Percentiles rank a stretch among this genome's conserved stretches.
Conservation (phyloP, 2,329 filamentous ascomycete species). For the Zymoseptoria pseudotritici region DNA sequence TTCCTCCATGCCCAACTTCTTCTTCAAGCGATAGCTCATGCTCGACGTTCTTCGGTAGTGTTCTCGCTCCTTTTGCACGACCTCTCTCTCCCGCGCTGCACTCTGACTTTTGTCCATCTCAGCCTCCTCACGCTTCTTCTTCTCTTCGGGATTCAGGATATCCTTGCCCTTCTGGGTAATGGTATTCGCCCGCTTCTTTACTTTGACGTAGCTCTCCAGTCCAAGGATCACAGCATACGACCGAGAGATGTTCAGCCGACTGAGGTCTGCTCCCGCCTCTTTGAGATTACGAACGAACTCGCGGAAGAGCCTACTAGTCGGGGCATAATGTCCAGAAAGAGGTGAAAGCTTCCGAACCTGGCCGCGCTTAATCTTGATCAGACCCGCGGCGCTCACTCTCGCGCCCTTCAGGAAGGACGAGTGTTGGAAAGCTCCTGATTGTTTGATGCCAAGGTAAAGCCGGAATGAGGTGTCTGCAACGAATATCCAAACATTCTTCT, state of each 20-base stretch:
- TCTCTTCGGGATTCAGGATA: constrained; percentile 54
- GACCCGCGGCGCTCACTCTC: constrained; percentile 72
- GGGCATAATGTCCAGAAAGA: constrained; percentile 70
- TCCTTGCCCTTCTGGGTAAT: constrained; percentile 51
- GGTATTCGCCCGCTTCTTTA: constrained; percentile 56
- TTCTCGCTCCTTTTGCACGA: constrained; percentile 31
- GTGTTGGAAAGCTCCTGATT: constrained; percentile 82
- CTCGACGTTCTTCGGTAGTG: constrained; percentile 33
- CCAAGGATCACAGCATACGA: constrained; percentile 77
- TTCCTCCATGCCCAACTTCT: constrained; percentile 16
- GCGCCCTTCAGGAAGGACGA: constrained; percentile 80
- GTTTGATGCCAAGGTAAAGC: constrained; percentile 84
- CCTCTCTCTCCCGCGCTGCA: constrained; percentile 55
- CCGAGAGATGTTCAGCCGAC: constrained; percentile 67
- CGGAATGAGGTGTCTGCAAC: constrained; percentile 79
- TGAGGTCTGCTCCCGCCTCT: constrained; percentile 70
- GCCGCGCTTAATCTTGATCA: constrained; percentile 79
- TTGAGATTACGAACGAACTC: constrained; percentile 69
- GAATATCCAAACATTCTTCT: constrained; percentile 90
- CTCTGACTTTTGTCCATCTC: constrained; percentile 51
- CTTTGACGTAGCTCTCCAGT: constrained; percentile 69
- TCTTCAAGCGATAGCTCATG: constrained; percentile 29
- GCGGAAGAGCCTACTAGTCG: constrained; percentile 73
- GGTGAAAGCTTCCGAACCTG: constrained; percentile 66
- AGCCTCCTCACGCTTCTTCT: constrained; percentile 38